Evolutionary conservation across 768 basidiomycete species (phyloP).

Genomic region (Leccinellum luteum): DNA sequence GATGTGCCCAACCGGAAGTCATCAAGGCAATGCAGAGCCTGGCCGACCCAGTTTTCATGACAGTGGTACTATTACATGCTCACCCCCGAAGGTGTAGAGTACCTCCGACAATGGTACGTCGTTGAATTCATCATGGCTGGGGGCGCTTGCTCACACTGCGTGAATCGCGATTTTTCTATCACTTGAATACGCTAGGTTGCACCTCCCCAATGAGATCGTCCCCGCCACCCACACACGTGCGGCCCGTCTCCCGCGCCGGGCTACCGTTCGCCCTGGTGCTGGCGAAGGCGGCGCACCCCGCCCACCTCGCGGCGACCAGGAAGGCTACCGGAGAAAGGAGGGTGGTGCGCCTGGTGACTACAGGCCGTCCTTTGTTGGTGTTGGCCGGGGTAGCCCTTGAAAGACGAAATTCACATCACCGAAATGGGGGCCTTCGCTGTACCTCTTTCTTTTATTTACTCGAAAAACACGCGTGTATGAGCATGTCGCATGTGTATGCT

Average conservation of each 20-base stretch:
- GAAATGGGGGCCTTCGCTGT: too few species aligned
- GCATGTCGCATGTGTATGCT: conserved; percentile 2
- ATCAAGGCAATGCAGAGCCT: conserved; percentile 71
- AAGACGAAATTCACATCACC: too few species aligned
- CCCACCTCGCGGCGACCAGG: conserved; percentile 82
- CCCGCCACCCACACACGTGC: conserved; percentile 98
- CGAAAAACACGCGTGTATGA: neutral
- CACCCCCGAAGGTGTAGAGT: too few species aligned
- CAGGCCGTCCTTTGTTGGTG: conserved; percentile 84
- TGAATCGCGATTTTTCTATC: too few species aligned
- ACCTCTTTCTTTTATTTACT: too few species aligned
- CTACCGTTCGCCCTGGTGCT: conserved; percentile 55
- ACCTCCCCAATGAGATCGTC: conserved; percentile 94
- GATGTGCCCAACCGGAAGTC: conserved; percentile 66
- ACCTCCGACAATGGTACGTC: conserved; percentile 64
- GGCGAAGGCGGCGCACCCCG: conserved; percentile 82
- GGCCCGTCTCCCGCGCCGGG: conserved; percentile 81
- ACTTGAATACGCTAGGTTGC: conserved; percentile 54
- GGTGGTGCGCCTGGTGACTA: conserved; percentile 84
- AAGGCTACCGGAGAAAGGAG: conserved; percentile 89
- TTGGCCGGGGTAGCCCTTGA: conserved; percentile 84
- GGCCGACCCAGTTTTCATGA: too few species aligned
- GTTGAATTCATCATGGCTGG: neutral
- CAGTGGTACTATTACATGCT: conserved; percentile 54
- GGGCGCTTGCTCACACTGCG: neutral